Evolutionary conservation across 106 monocot genomes (phyloP), one percentile per base, ranked within the genome.

Genomic region (Narthecium ossifragum): DNA sequence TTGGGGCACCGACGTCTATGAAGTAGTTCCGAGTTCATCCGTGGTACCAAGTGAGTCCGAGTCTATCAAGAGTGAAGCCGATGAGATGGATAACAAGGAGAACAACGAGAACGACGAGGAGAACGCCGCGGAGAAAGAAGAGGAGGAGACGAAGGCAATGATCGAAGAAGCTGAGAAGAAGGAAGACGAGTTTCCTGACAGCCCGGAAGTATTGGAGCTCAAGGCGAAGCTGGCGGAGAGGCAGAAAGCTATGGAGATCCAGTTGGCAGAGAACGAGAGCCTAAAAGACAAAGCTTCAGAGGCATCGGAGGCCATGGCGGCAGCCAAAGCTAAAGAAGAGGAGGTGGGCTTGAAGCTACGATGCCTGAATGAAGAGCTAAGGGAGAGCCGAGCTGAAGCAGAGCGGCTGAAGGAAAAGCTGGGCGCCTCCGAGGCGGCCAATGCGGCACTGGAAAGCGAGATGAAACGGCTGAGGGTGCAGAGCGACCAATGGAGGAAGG

Each of bases 401-500:
- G 66, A 59, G 62, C 37, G 12, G 55, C 31, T 82, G 41, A 68
- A 55, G 48, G 71, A 79, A 69, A 43, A 73, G 67, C 50, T 91
- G 62, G 78, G 79, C 63, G 68, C 64, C 0, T 70, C 64, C 11
- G 75, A 82, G 33, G 53, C 25, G 4, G 67, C 59, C 29, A 85
- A 65, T 56, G 54, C 60, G 5, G 59, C 70, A 5, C 11, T 85
- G 37, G 81, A 90, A 46, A 53, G 61, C 5, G 90, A 91, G 71
- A 65, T 81, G 86, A 70, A 69, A 70, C 67, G 59, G 69, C 54
- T 87, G 55, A 78, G 65, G 69, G 74, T 87, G 38, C 90, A 90
- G 64, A 77, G 74, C 2, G 87, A 98, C 24, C 96, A 98, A 51
- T 91, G 96, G 96, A 66, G 76, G 56, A 98, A 91, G 81, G 96